Base-by-base conservation (phyloP, 108 stramenopile species). In the Licmophora abbreviata region DNA sequence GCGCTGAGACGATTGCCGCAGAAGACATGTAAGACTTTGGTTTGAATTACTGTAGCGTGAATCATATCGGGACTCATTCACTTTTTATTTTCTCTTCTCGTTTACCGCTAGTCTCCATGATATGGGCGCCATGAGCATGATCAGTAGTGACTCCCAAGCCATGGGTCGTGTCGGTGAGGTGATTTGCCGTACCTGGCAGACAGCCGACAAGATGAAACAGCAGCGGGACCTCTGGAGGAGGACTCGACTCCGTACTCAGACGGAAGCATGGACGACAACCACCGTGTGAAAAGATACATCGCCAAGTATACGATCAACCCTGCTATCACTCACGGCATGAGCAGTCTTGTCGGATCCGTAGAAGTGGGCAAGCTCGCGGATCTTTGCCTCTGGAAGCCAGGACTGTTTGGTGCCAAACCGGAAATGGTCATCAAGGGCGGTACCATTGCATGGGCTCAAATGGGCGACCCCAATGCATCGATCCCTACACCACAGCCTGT, bases 301-400 rank as follows among this genome's bases (percentile, higher is more conserved):
- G 95, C 97, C 37, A 98, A 98, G 64, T 98, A 98, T 70, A 98
- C 97, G 23, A 93, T 98, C 69, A 98, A 98, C 59, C 97, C 97
- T 14, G 93, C 93, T 37, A 86, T 98, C 48, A 86, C 95, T 15
- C 97, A 98, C 58, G 97, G 97, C 24, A 92, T 98, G 84, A 60
- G 78, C 17, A 80, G 94, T 52, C 47, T 94, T 61, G 73, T 98
- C 18, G 97, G 97, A 11, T 86, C 83, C 23, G 61, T 98, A 30
- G 97, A 98, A 73, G 70, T 69, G 25, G 95, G 95, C 8, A 97
- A 97, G 56, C 57, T 95, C 26, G 97, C 95, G 0, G 97, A 98
- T 71, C 71, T 98, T 23, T 86, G 86, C 4, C 66, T 98, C 27
- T 98, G 95, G 95, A 86, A 92, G 51, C 92, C 97, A 23, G 68